Evolutionary conservation across 192 early-diverging fungal genomes (phyloP), one percentile per base, ranked within the genome.

Genomic region (Coemansia sp.): DNA sequence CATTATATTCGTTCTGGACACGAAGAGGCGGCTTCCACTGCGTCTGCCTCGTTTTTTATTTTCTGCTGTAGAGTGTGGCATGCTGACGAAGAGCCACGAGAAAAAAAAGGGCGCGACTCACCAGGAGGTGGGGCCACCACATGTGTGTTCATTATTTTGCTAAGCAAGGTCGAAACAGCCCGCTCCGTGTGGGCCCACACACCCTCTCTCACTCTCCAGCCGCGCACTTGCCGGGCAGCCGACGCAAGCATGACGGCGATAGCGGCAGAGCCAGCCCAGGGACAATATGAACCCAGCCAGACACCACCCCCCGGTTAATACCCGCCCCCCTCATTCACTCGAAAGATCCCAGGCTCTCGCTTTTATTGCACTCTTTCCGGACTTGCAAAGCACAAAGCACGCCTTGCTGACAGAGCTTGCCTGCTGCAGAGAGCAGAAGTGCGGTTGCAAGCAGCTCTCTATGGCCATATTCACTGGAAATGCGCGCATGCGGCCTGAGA

Each of bases 361-460:
- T 31, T 54, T 5, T 54, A 31, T 54, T 54, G 47, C 47, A 51
- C 24, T 51, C 47, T 19, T 53, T 8, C 15, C 27, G 29, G 51
- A 25, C 51, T 54, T 32, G 17, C 29, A 54, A 54, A 32, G 25
- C 51, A 54, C 27, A 25, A 15, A 3, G 27, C 51, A 54, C 15
- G 22, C 11, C 27, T 27, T 51, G 11, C 7, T 45, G 9, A n/a
- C n/a, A n/a, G n/a, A n/a, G n/a, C 29, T 54, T 27, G 24, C 7
- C 51, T 54, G 51, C 14, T 15, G 29, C 27, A n/a, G 27, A 54
- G 51, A 54, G 51, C n/a, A n/a, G n/a, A n/a, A n/a, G n/a, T n/a
- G n/a, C n/a, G n/a, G n/a, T 54, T 54, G 51, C 51, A 54, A 54
- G 29, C 51, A 15, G 27, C 51, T 54, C 51, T 54, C 47, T 54